phyloP scores from a whole-genome alignment of 2,329 filamentous ascomycete genomes.

The Pyricularia pennisetigena region DNA sequence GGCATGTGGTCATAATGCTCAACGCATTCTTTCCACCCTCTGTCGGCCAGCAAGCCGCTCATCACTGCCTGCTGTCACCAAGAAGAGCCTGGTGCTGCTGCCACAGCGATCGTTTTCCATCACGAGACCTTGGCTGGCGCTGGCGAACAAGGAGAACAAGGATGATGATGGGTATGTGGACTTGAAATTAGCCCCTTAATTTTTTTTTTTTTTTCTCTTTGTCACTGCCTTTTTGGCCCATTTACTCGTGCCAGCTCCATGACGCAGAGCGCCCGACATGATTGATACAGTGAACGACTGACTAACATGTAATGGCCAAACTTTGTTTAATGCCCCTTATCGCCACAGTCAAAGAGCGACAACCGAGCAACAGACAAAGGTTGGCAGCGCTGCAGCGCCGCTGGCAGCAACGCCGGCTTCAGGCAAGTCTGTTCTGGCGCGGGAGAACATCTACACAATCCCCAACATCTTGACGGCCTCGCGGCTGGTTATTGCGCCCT shows the following conservation, averaged over 20 bases:
- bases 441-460: constrained; percentile 95
- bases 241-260: neutral
- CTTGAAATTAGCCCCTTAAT: neutral
- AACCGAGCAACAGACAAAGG: neutral
- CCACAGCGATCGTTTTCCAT: neutral
- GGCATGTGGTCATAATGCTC: neutral
- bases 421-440: constrained; percentile 21
- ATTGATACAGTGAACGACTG: neutral
- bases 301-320: neutral
- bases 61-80: neutral
- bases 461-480: constrained; percentile 89
- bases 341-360: constrained; percentile 11
- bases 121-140: neutral
- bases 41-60: neutral
- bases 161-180: neutral
- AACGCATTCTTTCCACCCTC: neutral
- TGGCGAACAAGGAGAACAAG: neutral
- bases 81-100: neutral
- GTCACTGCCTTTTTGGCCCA: neutral
- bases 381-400: neutral
- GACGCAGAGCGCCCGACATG: neutral
- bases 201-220: neutral
- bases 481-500: constrained; percentile 71
- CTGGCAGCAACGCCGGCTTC: neutral
- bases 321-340: constrained; percentile 10